These are phyloP conservation scores for Nicotiana sylvestris DNA, from an alignment of 257 asterid genomes.

Conservation along the genomic window DNA sequence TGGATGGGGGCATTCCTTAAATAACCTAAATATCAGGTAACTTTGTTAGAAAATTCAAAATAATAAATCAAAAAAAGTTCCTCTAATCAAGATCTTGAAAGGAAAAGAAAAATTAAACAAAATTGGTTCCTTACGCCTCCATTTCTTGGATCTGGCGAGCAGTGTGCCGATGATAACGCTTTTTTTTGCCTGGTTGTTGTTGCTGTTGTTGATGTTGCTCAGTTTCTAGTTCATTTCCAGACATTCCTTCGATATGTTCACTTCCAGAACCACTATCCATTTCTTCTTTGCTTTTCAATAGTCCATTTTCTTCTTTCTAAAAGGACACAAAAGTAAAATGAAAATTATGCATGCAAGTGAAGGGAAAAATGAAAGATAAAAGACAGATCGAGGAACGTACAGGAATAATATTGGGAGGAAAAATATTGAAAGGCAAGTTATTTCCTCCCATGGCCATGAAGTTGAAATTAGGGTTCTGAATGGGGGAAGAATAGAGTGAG, in stretches of 20 bases:
- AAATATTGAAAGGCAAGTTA: constrained; percentile 78
- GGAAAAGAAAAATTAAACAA: not conserved
- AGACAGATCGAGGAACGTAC: constrained; percentile 32
- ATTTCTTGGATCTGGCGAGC: constrained; percentile 95
- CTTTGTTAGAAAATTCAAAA: not conserved
- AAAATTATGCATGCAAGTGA: not conserved
- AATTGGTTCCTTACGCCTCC: constrained; percentile 53
- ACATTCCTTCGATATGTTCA: constrained; percentile 61
- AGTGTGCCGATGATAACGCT: constrained; percentile 93
- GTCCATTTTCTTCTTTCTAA: constrained; percentile 74
- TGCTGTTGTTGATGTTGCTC: constrained; percentile 31
- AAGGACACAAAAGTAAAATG: not conserved
- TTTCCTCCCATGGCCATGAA: constrained; percentile 55
- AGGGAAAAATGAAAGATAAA: not conserved
- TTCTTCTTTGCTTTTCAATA: constrained; percentile 62
- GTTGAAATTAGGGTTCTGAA: constrained; percentile 66
- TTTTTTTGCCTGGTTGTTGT: constrained; percentile 45
- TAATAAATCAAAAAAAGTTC: not conserved
- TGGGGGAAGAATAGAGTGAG: constrained; percentile 33
- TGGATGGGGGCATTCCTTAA: constrained; percentile 96
- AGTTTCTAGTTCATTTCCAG: constrained; percentile 67
- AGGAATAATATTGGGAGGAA: constrained; percentile 52
- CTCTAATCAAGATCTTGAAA: not conserved
- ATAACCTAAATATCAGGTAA: constrained; percentile 41
- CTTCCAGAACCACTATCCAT: constrained; percentile 89